Evolutionary conservation across 805 yeast genomes (phyloP).

Genomic region (Cyberlindnera petersonii): DNA sequence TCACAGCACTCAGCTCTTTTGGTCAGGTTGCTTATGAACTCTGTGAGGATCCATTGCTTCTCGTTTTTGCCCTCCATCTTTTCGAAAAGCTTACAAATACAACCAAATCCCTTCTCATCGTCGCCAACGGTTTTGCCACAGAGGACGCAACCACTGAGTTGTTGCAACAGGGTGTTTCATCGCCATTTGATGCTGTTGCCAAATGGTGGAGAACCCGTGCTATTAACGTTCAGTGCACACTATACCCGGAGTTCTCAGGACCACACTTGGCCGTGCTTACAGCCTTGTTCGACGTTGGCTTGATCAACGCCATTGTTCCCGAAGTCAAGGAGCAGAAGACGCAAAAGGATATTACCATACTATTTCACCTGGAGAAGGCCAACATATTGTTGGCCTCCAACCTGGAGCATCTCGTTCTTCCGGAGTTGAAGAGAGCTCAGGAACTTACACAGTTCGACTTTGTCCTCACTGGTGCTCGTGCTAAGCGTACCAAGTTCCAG

Average conservation of each 20-base stretch:
- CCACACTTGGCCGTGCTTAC: constrained; percentile 35
- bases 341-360: constrained; percentile 38
- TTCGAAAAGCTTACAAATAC: constrained; percentile 38
- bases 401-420: constrained; percentile 57
- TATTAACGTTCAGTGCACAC: constrained; percentile 56
- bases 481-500: constrained; percentile 83
- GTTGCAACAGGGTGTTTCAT: constrained; percentile 8
- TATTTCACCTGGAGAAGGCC: constrained; percentile 64
- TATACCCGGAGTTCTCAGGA: constrained; percentile 61
- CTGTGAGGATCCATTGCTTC: constrained; percentile 45
- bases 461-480: constrained; percentile 82
- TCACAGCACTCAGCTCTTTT: constrained; percentile 44
- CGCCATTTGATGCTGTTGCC: constrained; percentile 38
- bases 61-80: constrained; percentile 39
- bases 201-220: constrained; percentile 79
- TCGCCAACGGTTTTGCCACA: constrained; percentile 18
- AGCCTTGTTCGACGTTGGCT: constrained; percentile 30
- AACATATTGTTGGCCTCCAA: constrained; percentile 58
- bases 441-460: constrained; percentile 56
- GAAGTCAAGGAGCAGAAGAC: constrained; percentile 29
- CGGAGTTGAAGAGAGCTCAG: constrained; percentile 52
- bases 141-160: constrained; percentile 29
- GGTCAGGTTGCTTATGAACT: constrained; percentile 74
- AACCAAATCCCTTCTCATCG: constrained; percentile 29
- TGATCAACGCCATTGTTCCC: constrained; percentile 14